Percentiles rank a stretch among this genome's conserved stretches.
These are phyloP conservation scores for Apiospora kogelbergensis DNA, from an alignment of 2,329 filamentous ascomycete genomes.

Conservation along the genomic window DNA sequence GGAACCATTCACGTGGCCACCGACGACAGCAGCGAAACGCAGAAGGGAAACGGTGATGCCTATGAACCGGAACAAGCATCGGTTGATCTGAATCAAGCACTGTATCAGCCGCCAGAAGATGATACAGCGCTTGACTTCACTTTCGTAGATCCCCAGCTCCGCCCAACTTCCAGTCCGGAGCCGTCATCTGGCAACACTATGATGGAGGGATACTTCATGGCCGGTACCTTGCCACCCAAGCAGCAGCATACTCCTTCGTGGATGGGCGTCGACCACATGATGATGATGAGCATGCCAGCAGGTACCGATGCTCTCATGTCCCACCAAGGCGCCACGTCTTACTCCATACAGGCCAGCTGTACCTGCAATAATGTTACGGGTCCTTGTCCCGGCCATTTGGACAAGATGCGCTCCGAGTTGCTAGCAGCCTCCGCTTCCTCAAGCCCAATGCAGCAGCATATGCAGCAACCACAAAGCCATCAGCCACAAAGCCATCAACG, in stretches of 20 bases:
- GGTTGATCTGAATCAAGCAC: background rate
- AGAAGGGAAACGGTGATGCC: background rate
- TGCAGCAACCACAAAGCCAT: background rate
- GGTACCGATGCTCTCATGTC: background rate
- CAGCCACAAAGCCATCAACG: background rate
- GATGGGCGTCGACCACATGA: background rate
- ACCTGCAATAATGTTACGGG: background rate
- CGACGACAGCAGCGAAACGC: background rate
- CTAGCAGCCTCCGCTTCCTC: background rate
- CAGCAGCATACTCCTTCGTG: background rate
- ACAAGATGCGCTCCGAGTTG: background rate
- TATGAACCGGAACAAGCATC: background rate
- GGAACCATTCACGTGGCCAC: no score
- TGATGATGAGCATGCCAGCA: background rate
- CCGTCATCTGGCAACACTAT: background rate
- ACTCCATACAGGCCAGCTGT: background rate
- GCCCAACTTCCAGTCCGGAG: background rate
- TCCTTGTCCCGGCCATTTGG: background rate
- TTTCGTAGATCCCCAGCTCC: background rate
- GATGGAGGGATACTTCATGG: background rate
- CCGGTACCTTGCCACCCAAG: background rate
- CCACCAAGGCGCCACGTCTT: background rate
- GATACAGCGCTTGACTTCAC: background rate
- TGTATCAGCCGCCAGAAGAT: background rate
- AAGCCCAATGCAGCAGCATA: background rate